Evolutionary conservation across 345 rosid species (phyloP).

Genomic region (Eucalyptus rudis): DNA sequence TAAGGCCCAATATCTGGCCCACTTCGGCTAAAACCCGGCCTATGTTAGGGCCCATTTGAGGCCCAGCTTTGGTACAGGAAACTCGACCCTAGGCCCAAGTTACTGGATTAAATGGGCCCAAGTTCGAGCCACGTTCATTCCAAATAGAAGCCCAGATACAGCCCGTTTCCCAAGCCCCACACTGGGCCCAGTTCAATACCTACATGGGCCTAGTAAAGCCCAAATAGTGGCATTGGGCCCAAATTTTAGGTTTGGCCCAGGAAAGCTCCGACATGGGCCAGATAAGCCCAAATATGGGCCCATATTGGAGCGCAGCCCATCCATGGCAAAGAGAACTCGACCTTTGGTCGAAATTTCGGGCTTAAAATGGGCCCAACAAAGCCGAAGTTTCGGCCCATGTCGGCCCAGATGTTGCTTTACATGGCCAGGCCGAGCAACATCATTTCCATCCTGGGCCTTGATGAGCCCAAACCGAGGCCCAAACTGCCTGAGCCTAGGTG

Average conservation of each 20-base stretch:
- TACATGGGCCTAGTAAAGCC: neutral
- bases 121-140: neutral
- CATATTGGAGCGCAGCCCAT: neutral
- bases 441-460: neutral
- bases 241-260: neutral
- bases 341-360: neutral
- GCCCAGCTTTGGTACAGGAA: neutral
- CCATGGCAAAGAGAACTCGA: neutral
- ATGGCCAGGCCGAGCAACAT: neutral
- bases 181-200: neutral
- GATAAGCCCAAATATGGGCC: neutral
- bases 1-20: neutral
- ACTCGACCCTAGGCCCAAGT: neutral
- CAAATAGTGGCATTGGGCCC: neutral
- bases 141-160: neutral
- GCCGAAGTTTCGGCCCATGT: neutral
- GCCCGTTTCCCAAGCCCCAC: neutral
- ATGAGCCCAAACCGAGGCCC: neutral
- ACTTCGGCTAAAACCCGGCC: neutral
- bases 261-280: neutral
- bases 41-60: neutral
- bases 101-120: neutral
- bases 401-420: neutral
- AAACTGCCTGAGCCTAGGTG: neutral
- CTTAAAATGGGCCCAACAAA: neutral